Evolutionary conservation across 441 rosid genomes (phyloP), one percentile per base, ranked within the genome.

Genomic region (Eruca vesicaria): DNA sequence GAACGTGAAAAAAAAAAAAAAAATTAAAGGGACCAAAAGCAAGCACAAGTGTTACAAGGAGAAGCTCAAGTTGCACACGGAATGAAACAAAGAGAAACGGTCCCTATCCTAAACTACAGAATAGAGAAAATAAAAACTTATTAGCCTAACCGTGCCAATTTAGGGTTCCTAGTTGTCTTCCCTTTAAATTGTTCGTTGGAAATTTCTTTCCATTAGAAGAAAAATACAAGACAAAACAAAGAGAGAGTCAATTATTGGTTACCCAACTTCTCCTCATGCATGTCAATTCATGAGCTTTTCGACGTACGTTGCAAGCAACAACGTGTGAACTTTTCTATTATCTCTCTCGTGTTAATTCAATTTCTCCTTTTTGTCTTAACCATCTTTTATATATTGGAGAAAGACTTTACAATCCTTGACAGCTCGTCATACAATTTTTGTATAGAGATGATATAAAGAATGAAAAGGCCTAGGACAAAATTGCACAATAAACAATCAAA

Each of bases 11-110:
- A n/a, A 59, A 59, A 2, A 7, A 23, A 7, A 28, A 18, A 23
- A n/a, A n/a, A n/a, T n/a, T 3, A 12, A 33, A 6, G 12, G 55
- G 35, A 43, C 58, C 53, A 57, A 43, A 74, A 19, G 38, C 15
- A 35, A 45, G 15, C 50, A 62, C 9, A 43, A 5, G 57, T 58
- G 58, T 11, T 36, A 35, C 14, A 56, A 35, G 52, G 43, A 68
- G 70, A 19, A 69, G 71, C 43, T 31, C 82, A 73, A 79, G 76
- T 82, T 61, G 50, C 62, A 36, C 61, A 83, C 87, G 83, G 63
- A 82, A 83, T 79, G 63, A 31, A 69, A 35, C 12, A 55, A 48
- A 14, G 32, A 23, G 31, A 63, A 45, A 36, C 45, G 28, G 65
- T 78, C 72, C 56, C 19, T 1, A 58, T 65, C 55, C 23, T 33